Percentiles rank a stretch among this genome's conserved stretches.
These are phyloP conservation scores for Cucurbita pepo DNA, from an alignment of 306 rosid species.

Conservation along the genomic window DNA sequence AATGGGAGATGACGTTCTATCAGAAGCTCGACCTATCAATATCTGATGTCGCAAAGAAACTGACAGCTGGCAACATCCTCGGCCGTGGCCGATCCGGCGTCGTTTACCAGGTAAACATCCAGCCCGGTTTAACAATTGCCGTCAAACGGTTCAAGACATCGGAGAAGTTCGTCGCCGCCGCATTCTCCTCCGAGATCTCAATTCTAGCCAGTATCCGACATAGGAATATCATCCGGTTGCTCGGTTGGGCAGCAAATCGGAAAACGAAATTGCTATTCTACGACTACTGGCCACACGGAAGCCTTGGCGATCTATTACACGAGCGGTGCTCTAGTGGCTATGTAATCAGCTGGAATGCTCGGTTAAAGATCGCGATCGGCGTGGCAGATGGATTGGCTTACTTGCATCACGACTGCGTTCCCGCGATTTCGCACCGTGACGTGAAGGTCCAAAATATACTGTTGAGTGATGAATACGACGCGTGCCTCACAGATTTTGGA, in stretches of 20 bases:
- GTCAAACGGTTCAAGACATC: slow-evolving; percentile 36
- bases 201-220: slow-evolving; percentile 68
- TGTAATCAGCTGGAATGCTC: slow-evolving; percentile 60
- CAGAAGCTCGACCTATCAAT: slow-evolving; percentile 80
- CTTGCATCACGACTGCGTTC: slow-evolving; percentile 78
- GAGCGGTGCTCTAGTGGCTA: slow-evolving; percentile 39
- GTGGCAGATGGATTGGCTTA: slow-evolving; percentile 74
- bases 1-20: slow-evolving; percentile 75
- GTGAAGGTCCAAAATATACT: slow-evolving; percentile 62
- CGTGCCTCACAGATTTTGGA: slow-evolving; percentile 83
- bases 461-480: slow-evolving; percentile 48
- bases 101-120: slow-evolving; percentile 39
- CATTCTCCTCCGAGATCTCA: slow-evolving; percentile 69
- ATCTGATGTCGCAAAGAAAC: slow-evolving; percentile 38
- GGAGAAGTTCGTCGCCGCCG: slow-evolving; percentile 49
- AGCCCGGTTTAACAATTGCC: slow-evolving; percentile 38
- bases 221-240: slow-evolving; percentile 61
- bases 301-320: slow-evolving; percentile 40
- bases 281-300: slow-evolving; percentile 49
- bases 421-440: slow-evolving; percentile 86
- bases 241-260: slow-evolving; percentile 75
- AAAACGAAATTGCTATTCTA: slow-evolving; percentile 53
- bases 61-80: slow-evolving; percentile 35
- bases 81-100: slow-evolving; percentile 84
- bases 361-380: slow-evolving; percentile 71